phyloP scores from a whole-genome alignment of 1,284 basidiomycete genomes.

The Cryptococcus sp. region DNA sequence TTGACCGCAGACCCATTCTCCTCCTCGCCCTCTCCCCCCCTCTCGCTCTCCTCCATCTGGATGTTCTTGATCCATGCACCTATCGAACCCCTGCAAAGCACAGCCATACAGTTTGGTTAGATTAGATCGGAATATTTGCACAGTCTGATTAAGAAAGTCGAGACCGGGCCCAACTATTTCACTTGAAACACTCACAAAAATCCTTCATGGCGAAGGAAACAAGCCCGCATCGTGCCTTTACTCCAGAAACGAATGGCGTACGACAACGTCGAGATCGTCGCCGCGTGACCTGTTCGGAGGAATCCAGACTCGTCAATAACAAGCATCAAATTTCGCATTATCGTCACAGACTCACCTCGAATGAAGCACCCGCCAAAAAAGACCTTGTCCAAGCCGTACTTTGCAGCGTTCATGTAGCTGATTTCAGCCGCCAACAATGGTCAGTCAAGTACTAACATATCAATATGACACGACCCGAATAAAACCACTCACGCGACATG shows the following conservation, averaged over 20 bases:
- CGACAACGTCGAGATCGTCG: slow-evolving; percentile 94
- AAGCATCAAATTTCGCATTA: background rate
- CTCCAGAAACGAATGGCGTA: slow-evolving; percentile 99
- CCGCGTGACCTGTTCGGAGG: slow-evolving; percentile 73
- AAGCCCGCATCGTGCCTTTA: slow-evolving; percentile 92
- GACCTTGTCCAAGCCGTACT: slow-evolving; percentile 94
- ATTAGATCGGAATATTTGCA: background rate
- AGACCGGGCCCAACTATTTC: background rate
- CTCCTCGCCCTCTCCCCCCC: background rate
- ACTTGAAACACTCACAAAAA: slow-evolving; percentile 72
- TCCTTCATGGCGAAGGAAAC: slow-evolving; percentile 97
- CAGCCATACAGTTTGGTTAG: slow-evolving; percentile 8
- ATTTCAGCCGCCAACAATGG: background rate
- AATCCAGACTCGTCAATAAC: background rate
- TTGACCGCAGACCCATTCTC: too few species aligned
- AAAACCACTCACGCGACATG: slow-evolving; percentile 90
- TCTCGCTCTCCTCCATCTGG: slow-evolving; percentile 34
- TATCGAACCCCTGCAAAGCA: slow-evolving; percentile 69
- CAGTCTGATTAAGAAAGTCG: slow-evolving; percentile 2
- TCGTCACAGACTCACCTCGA: slow-evolving; percentile 65
- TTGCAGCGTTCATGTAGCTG: slow-evolving; percentile 99
- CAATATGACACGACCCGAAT: background rate
- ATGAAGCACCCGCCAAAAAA: slow-evolving; percentile 99
- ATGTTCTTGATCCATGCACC: slow-evolving; percentile 98
- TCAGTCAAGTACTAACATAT: slow-evolving; percentile 7